Evolutionary conservation across 169 alveolate genomes (phyloP), one percentile per base, ranked within the genome.

Genomic region (Plasmodium malariae): DNA sequence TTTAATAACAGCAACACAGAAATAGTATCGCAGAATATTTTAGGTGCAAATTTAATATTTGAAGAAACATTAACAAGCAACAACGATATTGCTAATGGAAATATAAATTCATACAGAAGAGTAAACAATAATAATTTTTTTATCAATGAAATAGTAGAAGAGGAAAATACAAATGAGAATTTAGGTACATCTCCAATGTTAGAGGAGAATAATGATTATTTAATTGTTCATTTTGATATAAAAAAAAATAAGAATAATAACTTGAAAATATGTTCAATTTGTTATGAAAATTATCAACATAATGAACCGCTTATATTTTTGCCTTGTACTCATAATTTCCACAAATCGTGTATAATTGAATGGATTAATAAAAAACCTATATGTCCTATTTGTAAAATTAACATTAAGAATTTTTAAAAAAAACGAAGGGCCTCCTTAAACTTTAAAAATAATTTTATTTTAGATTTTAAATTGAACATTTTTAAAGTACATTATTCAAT

Each of bases 251-350:
- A 76, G 34, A 62, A 76, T 32, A 62, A 62, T 67, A 76, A 76
- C 26, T 76, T 76, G 43, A 76, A 76, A 76, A 37, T 45, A 37
- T 76, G 89, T 55, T 76, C 78, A 36, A 76, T 76, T 40, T 76
- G 89, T 63, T 76, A 45, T 67, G 89, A 76, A 76, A 76, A 76
- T 76, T 76, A 76, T 67, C 24, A 62, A 24, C 89, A 76, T 67
- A 76, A 76, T 51, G 89, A 76, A 26, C 21, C 74, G 37, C 37
- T 76, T 24, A 76, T 76, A 40, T 76, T 76, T 32, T 76, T 76
- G 21, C 89, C 89, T 6, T 76, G 89, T 19, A 76, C 89, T 9
- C 89, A 76, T 26, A 74, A 43, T 65, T 76, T 74, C 49, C 93
- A 74, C 26, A 55, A 70, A 55, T 21, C 62, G 34, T 88, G 90